phyloP scores from a whole-genome alignment of 2,329 filamentous ascomycete species.

The Penicillium sp. region DNA sequence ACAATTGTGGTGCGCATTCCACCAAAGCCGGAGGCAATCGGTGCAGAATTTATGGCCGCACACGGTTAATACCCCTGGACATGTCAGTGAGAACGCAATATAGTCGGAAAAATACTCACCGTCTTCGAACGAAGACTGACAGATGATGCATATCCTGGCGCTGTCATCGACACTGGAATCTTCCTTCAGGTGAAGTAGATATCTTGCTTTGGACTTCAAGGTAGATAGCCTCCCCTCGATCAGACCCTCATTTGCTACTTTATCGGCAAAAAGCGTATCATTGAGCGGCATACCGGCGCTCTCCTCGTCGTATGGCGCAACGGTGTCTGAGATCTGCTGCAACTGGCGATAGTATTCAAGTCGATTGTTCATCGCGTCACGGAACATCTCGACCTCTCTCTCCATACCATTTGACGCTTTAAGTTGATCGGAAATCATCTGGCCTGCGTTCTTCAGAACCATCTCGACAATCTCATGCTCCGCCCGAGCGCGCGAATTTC shows the following conservation, averaged over 20 bases:
- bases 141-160: constrained; percentile 80
- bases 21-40: constrained; percentile 82
- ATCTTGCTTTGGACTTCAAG: constrained; percentile 73
- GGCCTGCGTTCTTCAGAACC: constrained; percentile 62
- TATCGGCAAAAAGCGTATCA: constrained; percentile 45
- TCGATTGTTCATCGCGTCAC: constrained; percentile 76
- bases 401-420: constrained; percentile 55
- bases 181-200: constrained; percentile 62
- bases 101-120: constrained; percentile 59
- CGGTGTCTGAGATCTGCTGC: constrained; percentile 86
- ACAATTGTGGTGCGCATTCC: constrained; percentile 70
- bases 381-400: constrained; percentile 73
- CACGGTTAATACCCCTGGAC: constrained; percentile 59
- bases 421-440: constrained; percentile 53
- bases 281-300: constrained; percentile 60
- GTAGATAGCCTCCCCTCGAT: constrained; percentile 61
- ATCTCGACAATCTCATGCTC: constrained; percentile 67
- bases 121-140: constrained; percentile 72
- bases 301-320: constrained; percentile 69
- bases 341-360: constrained; percentile 89
- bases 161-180: constrained; percentile 64
- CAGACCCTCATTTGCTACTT: constrained; percentile 51
- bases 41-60: constrained; percentile 94
- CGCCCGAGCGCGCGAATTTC: constrained; percentile 56
- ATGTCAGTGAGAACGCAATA: constrained; percentile 3